phyloP scores from a whole-genome alignment of 2,329 filamentous ascomycete genomes.

The Phialophora tarda region DNA sequence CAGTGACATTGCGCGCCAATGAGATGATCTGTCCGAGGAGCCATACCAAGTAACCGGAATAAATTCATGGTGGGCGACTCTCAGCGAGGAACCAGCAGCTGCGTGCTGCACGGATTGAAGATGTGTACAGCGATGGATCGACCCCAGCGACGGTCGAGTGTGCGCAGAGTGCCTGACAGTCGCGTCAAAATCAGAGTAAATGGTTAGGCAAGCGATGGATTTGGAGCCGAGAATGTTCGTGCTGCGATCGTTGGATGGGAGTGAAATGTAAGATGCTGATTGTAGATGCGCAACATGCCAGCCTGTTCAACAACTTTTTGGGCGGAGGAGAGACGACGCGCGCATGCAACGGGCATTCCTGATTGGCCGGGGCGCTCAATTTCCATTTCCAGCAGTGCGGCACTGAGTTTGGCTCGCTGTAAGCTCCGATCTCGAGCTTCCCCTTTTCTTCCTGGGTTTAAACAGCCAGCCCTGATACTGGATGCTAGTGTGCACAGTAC shows the following conservation, averaged over 20 bases:
- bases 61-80: conserved; percentile 65
- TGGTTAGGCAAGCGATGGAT: not conserved
- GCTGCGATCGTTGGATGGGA: not conserved
- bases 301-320: conserved; percentile 37
- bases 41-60: conserved; percentile 69
- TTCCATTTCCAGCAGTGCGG: not conserved
- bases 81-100: conserved; percentile 23
- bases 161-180: not conserved
- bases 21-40: conserved; percentile 25
- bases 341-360: conserved; percentile 4
- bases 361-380: not conserved
- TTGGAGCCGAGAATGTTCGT: not conserved
- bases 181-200: not conserved
- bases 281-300: conserved; percentile 22
- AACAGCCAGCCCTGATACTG: not conserved
- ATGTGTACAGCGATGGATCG: not conserved
- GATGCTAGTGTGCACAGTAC: not conserved
- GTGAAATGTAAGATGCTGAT: conserved; percentile 8
- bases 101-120: conserved; percentile 24
- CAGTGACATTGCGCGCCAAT: conserved; percentile 19
- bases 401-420: not conserved
- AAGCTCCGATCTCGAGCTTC: not conserved
- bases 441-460: not conserved
- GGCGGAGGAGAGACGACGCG: not conserved
- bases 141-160: not conserved